Percentiles rank a stretch among this genome's conserved stretches.
phyloP scores from a whole-genome alignment of 208 protist genomes.

The Jaenimonas drosophilae region DNA sequence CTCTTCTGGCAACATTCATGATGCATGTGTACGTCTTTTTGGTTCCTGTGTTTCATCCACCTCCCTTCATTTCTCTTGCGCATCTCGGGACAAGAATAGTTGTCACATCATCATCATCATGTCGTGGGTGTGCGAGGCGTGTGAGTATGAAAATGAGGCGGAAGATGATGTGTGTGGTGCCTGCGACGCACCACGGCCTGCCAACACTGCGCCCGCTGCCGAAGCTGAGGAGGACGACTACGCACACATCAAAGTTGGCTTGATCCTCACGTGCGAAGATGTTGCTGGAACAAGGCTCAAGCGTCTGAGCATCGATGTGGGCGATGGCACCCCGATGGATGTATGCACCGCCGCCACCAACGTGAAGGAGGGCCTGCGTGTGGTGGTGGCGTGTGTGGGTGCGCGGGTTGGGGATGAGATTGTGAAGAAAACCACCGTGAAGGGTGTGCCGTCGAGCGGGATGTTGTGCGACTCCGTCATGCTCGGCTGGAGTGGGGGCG shows the following conservation, averaged over 20 bases:
- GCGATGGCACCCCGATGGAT: constrained; percentile 19
- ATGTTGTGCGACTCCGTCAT: constrained; percentile 77
- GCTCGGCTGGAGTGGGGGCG: constrained; percentile 73
- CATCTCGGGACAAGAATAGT: background rate
- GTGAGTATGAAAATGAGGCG: constrained; percentile 51
- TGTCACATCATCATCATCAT: constrained; percentile 5
- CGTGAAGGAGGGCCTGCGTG: constrained; percentile 30
- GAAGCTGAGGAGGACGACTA: constrained; percentile 33
- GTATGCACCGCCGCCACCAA: constrained; percentile 76
- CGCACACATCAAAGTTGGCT: constrained; percentile 38
- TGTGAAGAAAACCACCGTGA: constrained; percentile 55
- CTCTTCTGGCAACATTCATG: background rate
- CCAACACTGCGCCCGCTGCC: background rate
- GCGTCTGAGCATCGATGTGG: constrained; percentile 57
- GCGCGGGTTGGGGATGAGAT: constrained; percentile 37
- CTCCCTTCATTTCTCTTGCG: background rate
- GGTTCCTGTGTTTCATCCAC: constrained; percentile 1
- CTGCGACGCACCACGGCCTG: constrained; percentile 38
- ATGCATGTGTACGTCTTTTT: constrained; percentile 6
- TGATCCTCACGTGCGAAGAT: constrained; percentile 36
- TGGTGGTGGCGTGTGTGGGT: constrained; percentile 62
- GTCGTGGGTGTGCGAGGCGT: constrained; percentile 37
- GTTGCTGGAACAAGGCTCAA: constrained; percentile 52
- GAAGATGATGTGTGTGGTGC: constrained; percentile 25
- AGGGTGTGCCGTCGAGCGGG: constrained; percentile 52